Percentiles rank a stretch among this genome's conserved stretches.
Evolutionary conservation across 2,329 filamentous ascomycete genomes (phyloP).

Genomic region (Apiospora marii): DNA sequence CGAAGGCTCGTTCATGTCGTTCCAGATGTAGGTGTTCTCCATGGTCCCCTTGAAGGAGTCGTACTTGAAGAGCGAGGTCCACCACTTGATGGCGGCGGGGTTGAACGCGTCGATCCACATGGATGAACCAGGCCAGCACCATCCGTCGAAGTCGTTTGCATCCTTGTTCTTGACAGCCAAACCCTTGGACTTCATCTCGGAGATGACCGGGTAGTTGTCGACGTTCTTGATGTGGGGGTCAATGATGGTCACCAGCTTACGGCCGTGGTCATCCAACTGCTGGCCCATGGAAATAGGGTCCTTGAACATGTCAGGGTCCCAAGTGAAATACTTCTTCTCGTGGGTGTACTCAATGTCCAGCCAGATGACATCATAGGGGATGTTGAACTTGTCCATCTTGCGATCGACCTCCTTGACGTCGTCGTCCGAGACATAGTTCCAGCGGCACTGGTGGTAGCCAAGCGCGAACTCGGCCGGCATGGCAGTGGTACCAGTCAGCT

Average conservation of each 20-base stretch:
- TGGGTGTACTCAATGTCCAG: conserved; percentile 98
- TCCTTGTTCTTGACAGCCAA: conserved; percentile 92
- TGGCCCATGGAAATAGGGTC: conserved; percentile 88
- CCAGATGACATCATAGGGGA: conserved; percentile 99
- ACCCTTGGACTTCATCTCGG: conserved; percentile 84
- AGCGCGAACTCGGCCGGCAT: conserved; percentile 93
- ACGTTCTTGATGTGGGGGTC: conserved; percentile 98
- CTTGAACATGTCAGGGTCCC: conserved; percentile 87
- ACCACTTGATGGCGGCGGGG: conserved; percentile 90
- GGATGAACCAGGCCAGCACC: conserved; percentile 98
- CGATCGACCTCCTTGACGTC: conserved; percentile 96
- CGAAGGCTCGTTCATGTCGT: conserved; percentile 99
- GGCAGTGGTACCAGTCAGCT: conserved; percentile 90
- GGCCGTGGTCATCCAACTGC: conserved; percentile 82
- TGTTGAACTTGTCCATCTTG: conserved; percentile 93
- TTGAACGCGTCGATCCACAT: conserved; percentile 98
- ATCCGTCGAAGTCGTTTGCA: conserved; percentile 87
- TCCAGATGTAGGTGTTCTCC: conserved; percentile 94
- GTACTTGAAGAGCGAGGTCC: conserved; percentile 88
- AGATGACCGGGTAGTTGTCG: conserved; percentile 76
- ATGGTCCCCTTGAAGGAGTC: conserved; percentile 85
- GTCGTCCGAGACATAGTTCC: conserved; percentile 98
- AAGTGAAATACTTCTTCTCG: conserved; percentile 97
- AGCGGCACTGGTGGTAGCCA: conserved; percentile 96
- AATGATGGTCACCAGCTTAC: conserved; percentile 93